Evolutionary conservation across 352 stramenopile genomes (phyloP), one percentile per base, ranked within the genome.

Genomic region (Pythium grandisporangium): DNA sequence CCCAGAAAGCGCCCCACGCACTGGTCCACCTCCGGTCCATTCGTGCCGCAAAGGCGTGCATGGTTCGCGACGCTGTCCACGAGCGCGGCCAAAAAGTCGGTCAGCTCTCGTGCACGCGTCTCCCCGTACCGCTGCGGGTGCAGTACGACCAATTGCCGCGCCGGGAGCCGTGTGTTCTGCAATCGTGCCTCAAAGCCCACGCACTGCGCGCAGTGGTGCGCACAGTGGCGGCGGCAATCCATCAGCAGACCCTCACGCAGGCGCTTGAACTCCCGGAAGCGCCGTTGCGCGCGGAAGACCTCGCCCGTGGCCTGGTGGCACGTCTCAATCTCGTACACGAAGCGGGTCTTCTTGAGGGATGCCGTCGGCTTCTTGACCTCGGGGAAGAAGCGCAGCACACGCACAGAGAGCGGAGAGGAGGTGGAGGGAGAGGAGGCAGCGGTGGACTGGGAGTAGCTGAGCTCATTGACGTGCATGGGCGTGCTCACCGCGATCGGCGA

Each of bases 271-370:
- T 85, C 72, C 19, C 69, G 67, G 50, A 80, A 85, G 33, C 66
- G 59, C 20, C 72, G 66, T 32, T 81, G 55, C 13, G 53, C 53
- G 48, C 50, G 62, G 52, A 61, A 83, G 27, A 83, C 47, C 22
- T 82, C 70, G 30, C 72, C 69, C 6, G 72, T 79, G 25, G 58
- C 39, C 25, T 77, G 64, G 38, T 83, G 63, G 42, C 69, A 85
- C 39, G 72, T 74, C 61, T 85, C 72, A 47, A 85, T 76, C 48
- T 81, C 66, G 58, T 83, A 85, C 52, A 85, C 70, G 30, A 85
- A 85, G 34, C 66, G 69, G 27, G 53, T 67, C 57, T 75, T 84
- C 53, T 76, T 78, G 46, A 82, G 52, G 17, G 48, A 53, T 23
- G 65, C 60, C 25, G 40, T 20, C 14, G 41, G 35, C 23, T 69